Conservation (phyloP, 768 basidiomycete genomes). For the Naganishia antarctica region DNA sequence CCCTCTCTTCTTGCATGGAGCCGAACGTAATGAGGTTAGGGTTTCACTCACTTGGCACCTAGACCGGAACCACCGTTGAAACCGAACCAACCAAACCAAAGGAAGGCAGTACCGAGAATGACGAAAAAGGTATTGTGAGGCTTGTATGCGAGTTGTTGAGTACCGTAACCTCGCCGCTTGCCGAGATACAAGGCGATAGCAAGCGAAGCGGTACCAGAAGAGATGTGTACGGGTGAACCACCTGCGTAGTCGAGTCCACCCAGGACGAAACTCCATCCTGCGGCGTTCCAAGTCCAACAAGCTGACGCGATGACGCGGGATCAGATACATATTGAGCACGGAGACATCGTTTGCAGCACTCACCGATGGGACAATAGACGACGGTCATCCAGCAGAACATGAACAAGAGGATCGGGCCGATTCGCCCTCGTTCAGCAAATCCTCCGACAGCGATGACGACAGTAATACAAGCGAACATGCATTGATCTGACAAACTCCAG, state of each 20-base stretch:
- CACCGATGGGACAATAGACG: constrained; percentile 74
- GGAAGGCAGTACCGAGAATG: constrained; percentile 73
- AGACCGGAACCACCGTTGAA: constrained; percentile 88
- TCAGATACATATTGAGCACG: not conserved
- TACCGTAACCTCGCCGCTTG: constrained; percentile 60
- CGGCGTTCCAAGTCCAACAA: constrained; percentile 55
- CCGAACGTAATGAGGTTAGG: too few species aligned
- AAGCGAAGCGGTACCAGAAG: constrained; percentile 67
- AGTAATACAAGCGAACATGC: constrained; percentile 39
- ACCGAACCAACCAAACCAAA: constrained; percentile 80
- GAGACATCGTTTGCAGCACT: constrained; percentile 63
- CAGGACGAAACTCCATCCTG: constrained; percentile 72
- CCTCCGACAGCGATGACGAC: constrained; percentile 52
- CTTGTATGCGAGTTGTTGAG: constrained; percentile 57
- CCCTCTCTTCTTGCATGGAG: too few species aligned
- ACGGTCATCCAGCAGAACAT: constrained; percentile 79
- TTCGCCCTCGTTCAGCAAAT: constrained; percentile 77
- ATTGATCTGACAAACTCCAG: constrained; percentile 18
- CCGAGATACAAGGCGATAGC: constrained; percentile 85
- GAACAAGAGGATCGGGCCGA: constrained; percentile 70
- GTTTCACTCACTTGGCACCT: constrained; percentile 49
- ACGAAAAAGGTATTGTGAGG: constrained; percentile 84
- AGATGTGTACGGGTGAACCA: constrained; percentile 48
- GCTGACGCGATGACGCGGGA: not conserved
- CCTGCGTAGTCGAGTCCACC: constrained; percentile 87